Evolutionary conservation across 371 early-diverging fungal genomes (phyloP), one percentile per base, ranked within the genome.

Genomic region (Mucor irregularis): DNA sequence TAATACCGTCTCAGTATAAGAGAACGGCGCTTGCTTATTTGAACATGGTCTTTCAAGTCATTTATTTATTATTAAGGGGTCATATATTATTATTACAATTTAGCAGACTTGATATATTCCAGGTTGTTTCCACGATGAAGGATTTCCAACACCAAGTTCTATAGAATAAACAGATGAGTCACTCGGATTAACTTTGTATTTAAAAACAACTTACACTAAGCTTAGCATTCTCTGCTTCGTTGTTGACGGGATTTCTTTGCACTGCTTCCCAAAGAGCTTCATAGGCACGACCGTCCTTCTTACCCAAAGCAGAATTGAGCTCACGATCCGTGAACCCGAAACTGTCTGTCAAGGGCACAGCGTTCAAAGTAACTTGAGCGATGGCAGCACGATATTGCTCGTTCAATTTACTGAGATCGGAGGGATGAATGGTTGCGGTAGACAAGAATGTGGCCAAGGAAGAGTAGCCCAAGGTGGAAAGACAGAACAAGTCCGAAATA

Each of bases 211-310:
- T 58, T 58, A 64, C 64, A 28, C 38, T 26, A 17, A 64, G 40
- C 29, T 54, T 53, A 7, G 43, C 31, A 17, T 37, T 52, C 24
- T 63, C 53, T 24, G 56, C 54, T 1, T 62, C 69, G 8, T 44
- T 24, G 53, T 90, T 90, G 35, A 88, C 64, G 14, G 87, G 87
- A 39, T 89, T 85, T 37, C 60, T 73, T 63, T 84, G 82, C 2
- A 78, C 90, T 44, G 76, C 69, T 44, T 84, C 74, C 75, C 86
- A 74, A 28, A 89, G 73, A 28, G 63, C 74, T 58, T 87, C 85
- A 63, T 92, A 92, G 0, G 88, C 82, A 48, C 81, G 61, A 17
- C 91, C 91, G 55, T 89, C 86, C 3, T 70, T 59, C 19, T 71
- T 61, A 6, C 89, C 92, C 16, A 92, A 68, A 14, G 88, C 83